Conservation (phyloP, 2,329 filamentous ascomycete genomes). For the Aspergillus cejpii region DNA sequence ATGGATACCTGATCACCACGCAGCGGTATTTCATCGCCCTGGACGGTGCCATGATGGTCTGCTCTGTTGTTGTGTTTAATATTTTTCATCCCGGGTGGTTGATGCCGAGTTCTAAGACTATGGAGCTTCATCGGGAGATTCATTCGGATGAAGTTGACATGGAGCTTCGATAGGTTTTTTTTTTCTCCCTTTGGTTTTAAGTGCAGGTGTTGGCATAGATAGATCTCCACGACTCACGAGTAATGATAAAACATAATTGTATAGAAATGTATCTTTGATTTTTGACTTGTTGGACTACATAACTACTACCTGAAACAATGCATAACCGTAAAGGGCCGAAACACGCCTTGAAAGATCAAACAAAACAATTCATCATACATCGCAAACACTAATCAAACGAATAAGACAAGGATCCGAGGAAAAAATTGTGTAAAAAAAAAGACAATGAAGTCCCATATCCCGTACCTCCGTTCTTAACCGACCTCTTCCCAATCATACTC, state of each 20-base stretch:
- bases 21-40: conserved; percentile 47
- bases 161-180: conserved; percentile 2
- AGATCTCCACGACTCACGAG: background rate
- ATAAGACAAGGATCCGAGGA: background rate
- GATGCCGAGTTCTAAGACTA: conserved; percentile 22
- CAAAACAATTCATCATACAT: too few species aligned
- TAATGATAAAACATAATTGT: background rate
- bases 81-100: conserved; percentile 42
- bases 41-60: conserved; percentile 46
- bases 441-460: background rate
- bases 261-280: background rate
- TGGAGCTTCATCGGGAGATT: conserved; percentile 8
- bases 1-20: conserved; percentile 46
- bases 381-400: background rate
- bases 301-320: too few species aligned
- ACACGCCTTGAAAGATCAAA: too few species aligned
- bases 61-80: conserved; percentile 43
- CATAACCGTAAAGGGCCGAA: too few species aligned
- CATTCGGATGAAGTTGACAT: conserved; percentile 11
- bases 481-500: conserved; percentile 20
- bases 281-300: too few species aligned
- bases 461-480: background rate
- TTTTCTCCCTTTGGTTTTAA: background rate
- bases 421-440: background rate
- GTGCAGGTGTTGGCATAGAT: background rate